Base-by-base conservation (phyloP, 2,329 filamentous ascomycete species). In the Cercospora berteroae region DNA sequence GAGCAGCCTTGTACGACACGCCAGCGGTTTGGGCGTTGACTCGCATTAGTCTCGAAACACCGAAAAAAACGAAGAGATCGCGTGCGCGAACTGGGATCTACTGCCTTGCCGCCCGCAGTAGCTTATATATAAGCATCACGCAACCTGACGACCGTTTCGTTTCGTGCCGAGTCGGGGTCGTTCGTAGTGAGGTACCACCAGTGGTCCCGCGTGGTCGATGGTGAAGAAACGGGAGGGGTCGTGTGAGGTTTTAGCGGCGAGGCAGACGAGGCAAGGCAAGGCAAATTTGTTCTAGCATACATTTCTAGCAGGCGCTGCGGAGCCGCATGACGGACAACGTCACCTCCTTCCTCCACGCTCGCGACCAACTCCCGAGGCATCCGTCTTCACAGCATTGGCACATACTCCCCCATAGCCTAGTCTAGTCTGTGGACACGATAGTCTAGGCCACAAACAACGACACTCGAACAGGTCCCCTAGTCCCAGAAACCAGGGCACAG, bases 31-130 rank as follows among this genome's bases (percentile, higher is more conserved):
- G 55, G 29, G 27, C 33, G 60, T 50, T 65, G 66, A 65, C 66
- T 67, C 61, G 66, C 66, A 67, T 64, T 60, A 67, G 61, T 33
- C 27, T 58, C n/a, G 29, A 36, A 58, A 33, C n/a, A 20, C 31
- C 18, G 25, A 58, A 58, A 33, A 36, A 3, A 58, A 36, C 27
- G 55, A 36, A 58, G 55, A 36, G 25, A 33, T 59, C 52, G 66
- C 57, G 50, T 64, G 66, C 44, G 65, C 29, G 44, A 29, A 67
- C 65, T 48, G 52, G 65, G 61, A 64, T 58, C 55, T 58, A 20
- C 31, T 58, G 27, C 55, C 31, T 58, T 31, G 55, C 27, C 31
- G 55, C 31, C 31, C n/a, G 55, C 55, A 33, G 55, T 57, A 57
- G 55, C 55, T 57, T 57, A 31, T 31, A 57, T 57, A 57, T 57